These are phyloP conservation scores for Solanum chiquidenum DNA, from an alignment of 257 asterid species.

Conservation along the genomic window DNA sequence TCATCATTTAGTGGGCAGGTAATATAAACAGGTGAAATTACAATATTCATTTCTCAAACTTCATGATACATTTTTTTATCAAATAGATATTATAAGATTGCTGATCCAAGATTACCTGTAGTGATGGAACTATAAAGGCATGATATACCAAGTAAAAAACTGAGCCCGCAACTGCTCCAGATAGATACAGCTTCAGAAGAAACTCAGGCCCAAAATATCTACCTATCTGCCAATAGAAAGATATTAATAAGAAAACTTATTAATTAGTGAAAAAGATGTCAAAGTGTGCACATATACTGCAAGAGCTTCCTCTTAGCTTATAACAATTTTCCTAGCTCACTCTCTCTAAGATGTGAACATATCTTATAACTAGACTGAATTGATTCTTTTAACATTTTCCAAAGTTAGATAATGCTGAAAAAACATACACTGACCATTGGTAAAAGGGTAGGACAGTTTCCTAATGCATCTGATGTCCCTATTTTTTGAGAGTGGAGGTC, in stretches of 20 bases:
- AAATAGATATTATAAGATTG: neutral
- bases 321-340: neutral
- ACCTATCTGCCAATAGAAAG: constrained; percentile 41
- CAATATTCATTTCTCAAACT: neutral
- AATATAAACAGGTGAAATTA: neutral
- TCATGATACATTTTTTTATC: neutral
- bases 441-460: neutral
- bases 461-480: neutral
- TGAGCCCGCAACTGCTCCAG: constrained; percentile 86
- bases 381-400: neutral
- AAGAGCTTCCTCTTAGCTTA: neutral
- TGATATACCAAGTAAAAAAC: constrained; percentile 64
- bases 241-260: neutral
- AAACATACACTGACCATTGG: neutral
- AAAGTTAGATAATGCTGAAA: neutral
- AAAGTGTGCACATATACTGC: neutral
- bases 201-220: constrained; percentile 63
- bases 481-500: neutral
- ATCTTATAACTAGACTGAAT: neutral
- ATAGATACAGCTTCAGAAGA: constrained; percentile 65
- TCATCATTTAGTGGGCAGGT: neutral
- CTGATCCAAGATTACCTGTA: constrained; percentile 35
- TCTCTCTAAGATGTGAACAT: neutral
- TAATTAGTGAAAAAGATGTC: neutral
- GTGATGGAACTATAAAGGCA: constrained; percentile 46